Percentiles rank a stretch among this genome's conserved stretches.
Evolutionary conservation across 2,329 filamentous ascomycete genomes (phyloP).

Genomic region (Parasarocladium wereldwijsianum): DNA sequence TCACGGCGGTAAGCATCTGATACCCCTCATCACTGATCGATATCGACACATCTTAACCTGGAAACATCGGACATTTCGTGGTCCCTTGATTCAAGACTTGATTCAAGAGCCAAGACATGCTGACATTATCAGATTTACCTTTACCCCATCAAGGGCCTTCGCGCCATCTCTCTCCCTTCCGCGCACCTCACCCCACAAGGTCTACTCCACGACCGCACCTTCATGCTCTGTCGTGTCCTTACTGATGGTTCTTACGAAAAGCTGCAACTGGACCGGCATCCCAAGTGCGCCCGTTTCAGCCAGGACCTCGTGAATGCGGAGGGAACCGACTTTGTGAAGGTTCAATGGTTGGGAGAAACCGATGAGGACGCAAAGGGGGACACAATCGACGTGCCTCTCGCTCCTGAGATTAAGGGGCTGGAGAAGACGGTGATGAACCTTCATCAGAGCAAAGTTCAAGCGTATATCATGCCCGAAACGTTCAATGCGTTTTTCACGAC

Average conservation of each 20-base stretch:
- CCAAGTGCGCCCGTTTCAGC: conserved; percentile 49
- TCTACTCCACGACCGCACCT: conserved; percentile 50
- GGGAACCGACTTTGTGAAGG: conserved; percentile 16
- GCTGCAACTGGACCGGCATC: conserved; percentile 43
- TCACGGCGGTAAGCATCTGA: conserved; percentile 8
- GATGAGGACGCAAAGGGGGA: too few relatives aligned
- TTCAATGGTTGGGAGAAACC: conserved; percentile 26
- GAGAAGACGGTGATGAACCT: conserved; percentile 38
- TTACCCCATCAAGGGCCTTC: conserved; percentile 63
- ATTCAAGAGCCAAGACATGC: too few relatives aligned
- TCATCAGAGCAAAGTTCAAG: conserved; percentile 41
- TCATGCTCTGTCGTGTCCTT: conserved; percentile 49
- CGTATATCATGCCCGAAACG: conserved; percentile 45
- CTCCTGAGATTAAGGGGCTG: conserved; percentile 31
- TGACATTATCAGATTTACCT: conserved; percentile 36
- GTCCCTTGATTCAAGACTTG: background rate
- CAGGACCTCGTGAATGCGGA: conserved; percentile 32
- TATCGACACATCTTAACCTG: background rate
- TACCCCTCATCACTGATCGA: background rate
- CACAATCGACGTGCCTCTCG: conserved; percentile 44
- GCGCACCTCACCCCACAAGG: conserved; percentile 46
- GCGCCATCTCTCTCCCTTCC: conserved; percentile 37
- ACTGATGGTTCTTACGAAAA: conserved; percentile 29
- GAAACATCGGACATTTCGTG: conserved; percentile 1
- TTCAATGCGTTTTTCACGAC: conserved; percentile 54